Base-by-base conservation (phyloP, 2,329 filamentous ascomycete species). In the Penicillium palitans region DNA sequence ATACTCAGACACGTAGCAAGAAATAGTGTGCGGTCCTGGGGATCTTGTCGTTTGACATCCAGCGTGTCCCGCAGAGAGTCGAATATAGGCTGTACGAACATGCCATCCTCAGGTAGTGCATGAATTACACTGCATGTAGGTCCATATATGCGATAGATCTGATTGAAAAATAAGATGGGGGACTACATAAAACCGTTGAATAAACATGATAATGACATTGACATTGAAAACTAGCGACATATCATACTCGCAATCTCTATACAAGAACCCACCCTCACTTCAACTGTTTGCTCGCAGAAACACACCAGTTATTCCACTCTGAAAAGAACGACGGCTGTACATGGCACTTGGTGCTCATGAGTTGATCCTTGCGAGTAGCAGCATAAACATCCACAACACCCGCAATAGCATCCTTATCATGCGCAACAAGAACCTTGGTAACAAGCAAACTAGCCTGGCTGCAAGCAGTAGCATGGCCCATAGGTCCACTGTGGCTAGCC, bases 271-370 rank as follows among this genome's bases (percentile, higher is more conserved):
- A 31, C 6, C 24, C 29, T 39, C 42, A 62, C 66, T 77, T 77
- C 63, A 76, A 65, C 66, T 73, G 72, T 68, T 76, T 76, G 24
- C 76, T 74, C n/a, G 74, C 73, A 24, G 75, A 74, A 47, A 77
- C 74, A 69, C 83, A 87, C 89, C 89, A 92, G 69, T 90, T 90
- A 63, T 87, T 81, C 87, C 88, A 91, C 61, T 91, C 88, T 2
- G 80, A 80, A 66, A 90, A 90, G 74, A 91, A 88, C 0, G 80
- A 80, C 24, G 83, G 80, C 74, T 88, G 86, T 47, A 90, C 79
- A 73, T 82, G 83, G 44, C 80, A 81, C 68, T 82, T 80, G 35
- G 83, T 83, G 64, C 78, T 77, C 33, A 82, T 74, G 59, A 87
- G 79, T 80, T 87, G 88, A 47, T 78, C 75, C 52, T 81, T 78